A percentile compares a stretch with the other conserved stretches of the same genome.
Conservation (phyloP, 306 rosid species). For the Lithocarpus polystachyus region DNA sequence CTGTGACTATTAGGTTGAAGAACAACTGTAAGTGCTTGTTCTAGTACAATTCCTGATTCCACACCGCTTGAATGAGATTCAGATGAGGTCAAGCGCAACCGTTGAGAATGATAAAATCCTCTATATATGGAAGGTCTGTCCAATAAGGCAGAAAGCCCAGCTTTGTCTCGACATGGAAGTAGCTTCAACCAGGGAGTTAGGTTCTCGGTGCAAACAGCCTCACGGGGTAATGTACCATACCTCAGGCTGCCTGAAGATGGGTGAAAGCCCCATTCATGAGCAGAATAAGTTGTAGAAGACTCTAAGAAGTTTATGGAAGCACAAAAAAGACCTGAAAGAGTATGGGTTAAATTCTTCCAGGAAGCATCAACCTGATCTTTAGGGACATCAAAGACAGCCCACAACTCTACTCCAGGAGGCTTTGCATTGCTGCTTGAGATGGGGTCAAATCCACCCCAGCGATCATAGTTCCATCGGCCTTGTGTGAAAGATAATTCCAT, state of each 20-base stretch:
- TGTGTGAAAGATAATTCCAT: slow-evolving; percentile 96
- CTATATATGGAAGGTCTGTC: slow-evolving; percentile 88
- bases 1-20: slow-evolving; percentile 55
- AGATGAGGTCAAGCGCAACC: slow-evolving; percentile 53
- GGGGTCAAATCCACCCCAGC: slow-evolving; percentile 94
- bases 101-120: slow-evolving; percentile 94
- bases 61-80: slow-evolving; percentile 32
- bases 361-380: slow-evolving; percentile 60
- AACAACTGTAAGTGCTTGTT: slow-evolving; percentile 89
- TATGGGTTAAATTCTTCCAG: slow-evolving; percentile 94
- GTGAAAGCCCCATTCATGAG: slow-evolving; percentile 70
- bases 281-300: slow-evolving; percentile 71
- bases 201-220: slow-evolving; percentile 97
- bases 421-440: slow-evolving; percentile 83
- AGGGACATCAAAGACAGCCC: slow-evolving; percentile 89
- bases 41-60: slow-evolving; percentile 55
- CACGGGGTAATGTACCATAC: slow-evolving; percentile 91
- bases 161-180: slow-evolving; percentile 93
- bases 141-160: slow-evolving; percentile 79
- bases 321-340: slow-evolving; percentile 89
- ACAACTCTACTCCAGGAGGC: slow-evolving; percentile 95
- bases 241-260: slow-evolving; percentile 63
- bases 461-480: slow-evolving; percentile 95
- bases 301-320: slow-evolving; percentile 96
- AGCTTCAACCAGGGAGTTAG: slow-evolving; percentile 97